Evolutionary conservation across 2,329 filamentous ascomycete genomes (phyloP).

Genomic region (Drechslerella coelobrocha): DNA sequence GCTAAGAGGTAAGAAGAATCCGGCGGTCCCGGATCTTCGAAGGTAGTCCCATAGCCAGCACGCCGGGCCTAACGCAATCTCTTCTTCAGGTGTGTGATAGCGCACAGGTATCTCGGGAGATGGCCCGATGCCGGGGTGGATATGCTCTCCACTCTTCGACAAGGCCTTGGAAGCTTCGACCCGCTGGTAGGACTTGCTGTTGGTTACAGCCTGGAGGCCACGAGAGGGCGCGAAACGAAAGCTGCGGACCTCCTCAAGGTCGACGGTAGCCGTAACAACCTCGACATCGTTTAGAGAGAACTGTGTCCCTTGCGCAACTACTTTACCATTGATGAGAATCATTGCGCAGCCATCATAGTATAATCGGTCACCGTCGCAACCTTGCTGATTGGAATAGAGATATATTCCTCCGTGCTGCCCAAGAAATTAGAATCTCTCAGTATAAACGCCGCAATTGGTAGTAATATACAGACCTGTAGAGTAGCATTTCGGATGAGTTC

Average conservation of each 20-base stretch:
- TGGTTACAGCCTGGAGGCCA: constrained; percentile 66
- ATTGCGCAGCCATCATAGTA: constrained; percentile 70
- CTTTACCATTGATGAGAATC: constrained; percentile 69
- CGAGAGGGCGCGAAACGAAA: constrained; percentile 67
- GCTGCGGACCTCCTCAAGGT: constrained; percentile 73
- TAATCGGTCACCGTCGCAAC: constrained; percentile 68
- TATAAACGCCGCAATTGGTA: constrained; percentile 10
- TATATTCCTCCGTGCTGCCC: constrained; percentile 62
- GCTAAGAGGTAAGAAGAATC: constrained; percentile 66
- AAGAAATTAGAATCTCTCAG: constrained; percentile 35
- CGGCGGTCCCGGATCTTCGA: constrained; percentile 62
- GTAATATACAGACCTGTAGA: constrained; percentile 61
- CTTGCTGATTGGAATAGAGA: constrained; percentile 69
- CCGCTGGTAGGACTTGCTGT: constrained; percentile 61
- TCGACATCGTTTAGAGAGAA: constrained; percentile 71
- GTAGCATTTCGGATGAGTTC: constrained; percentile 72
- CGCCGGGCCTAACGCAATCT: constrained; percentile 70
- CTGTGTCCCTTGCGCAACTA: constrained; percentile 71
- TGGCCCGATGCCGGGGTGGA: constrained; percentile 61
- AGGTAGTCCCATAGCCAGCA: constrained; percentile 73
- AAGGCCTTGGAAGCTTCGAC: constrained; percentile 62
- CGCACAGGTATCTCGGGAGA: constrained; percentile 61
- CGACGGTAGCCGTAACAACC: constrained; percentile 70
- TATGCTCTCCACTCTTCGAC: constrained; percentile 58
- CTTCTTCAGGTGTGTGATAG: constrained; percentile 70